Base-by-base conservation (phyloP, 2,329 filamentous ascomycete species). In the Raffaelea arxii region DNA sequence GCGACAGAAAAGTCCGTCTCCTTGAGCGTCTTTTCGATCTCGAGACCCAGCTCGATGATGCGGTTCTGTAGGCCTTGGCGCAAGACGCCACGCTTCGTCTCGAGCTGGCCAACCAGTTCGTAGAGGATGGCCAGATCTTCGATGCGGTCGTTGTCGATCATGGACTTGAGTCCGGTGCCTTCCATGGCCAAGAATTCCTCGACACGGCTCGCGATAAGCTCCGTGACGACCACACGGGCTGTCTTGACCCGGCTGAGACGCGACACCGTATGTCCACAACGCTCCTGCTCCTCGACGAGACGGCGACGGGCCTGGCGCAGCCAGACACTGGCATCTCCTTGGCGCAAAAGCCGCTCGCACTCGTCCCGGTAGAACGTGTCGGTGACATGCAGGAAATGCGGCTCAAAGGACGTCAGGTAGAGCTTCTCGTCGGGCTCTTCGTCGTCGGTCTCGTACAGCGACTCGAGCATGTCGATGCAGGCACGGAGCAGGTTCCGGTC, bases 111-210 rank as follows among this genome's bases (percentile, higher is more conserved):
- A 46, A 94, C 84, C 3, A 97, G 74, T 18, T 80, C 74, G 62
- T 92, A 97, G 4, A 97, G 70, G 43, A 89, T 81, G n/a, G 74
- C 71, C 10, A 98, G 70, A 56, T 94, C 89, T 4, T 84, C 78
- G 27, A 84, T 57, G 52, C 84, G 80, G 62, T 96, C 85, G 56
- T 95, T 90, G 62, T 95, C 86, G 43, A 97, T 80, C 91, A 98
- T 97, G 59, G 81, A 81, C 52, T 77, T 80, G 37, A 96, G 75
- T 1, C 92, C 92, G 51, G 84, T 95, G 6, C 78, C 78, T 56
- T 96, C 88, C 65, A 96, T 80, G 42, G 82, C 79, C 50, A 97
- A 75, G 46, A 98, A 84, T 16, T 94, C 88, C 21, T 78, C 70
- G 48, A 97, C 77, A 54, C 92, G 86, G 39, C 78, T 75, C 37